Evolutionary conservation across 1,139 yeast genomes (phyloP).

Genomic region (Nakaseomyces bracarensis): DNA sequence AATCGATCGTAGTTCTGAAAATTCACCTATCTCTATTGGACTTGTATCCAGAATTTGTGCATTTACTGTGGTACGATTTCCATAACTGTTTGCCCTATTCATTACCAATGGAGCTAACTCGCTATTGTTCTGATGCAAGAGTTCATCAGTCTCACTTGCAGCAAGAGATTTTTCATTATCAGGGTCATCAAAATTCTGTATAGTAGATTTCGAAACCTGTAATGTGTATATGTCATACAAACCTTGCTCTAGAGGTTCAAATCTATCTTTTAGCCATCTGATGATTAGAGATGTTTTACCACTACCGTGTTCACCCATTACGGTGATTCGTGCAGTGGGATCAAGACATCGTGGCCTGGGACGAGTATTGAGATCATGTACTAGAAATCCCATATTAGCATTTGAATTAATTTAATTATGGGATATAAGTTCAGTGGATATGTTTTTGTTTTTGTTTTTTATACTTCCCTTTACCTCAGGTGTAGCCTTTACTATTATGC

Average conservation of each 20-base stretch:
- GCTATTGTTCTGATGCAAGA: neutral
- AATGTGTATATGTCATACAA: constrained; percentile 21
- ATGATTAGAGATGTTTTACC: constrained; percentile 26
- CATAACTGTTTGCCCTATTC: constrained; percentile 1
- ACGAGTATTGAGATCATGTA: constrained; percentile 11
- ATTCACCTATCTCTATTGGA: constrained; percentile 20
- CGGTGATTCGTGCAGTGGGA: constrained; percentile 19
- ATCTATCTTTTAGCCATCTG: constrained; percentile 20
- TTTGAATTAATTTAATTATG: neutral
- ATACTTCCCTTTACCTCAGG: neutral
- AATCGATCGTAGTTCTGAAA: constrained; percentile 18
- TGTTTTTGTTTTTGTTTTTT: neutral
- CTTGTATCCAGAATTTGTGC: constrained; percentile 23
- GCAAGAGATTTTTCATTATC: neutral
- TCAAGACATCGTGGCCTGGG: constrained; percentile 19
- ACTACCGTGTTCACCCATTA: constrained; percentile 22
- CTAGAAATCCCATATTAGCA: constrained; percentile 2
- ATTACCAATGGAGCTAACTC: neutral
- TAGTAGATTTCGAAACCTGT: constrained; percentile 11
- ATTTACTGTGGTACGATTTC: constrained; percentile 13
- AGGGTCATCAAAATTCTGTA: constrained; percentile 8
- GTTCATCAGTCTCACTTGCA: neutral
- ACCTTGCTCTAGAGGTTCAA: constrained; percentile 12
- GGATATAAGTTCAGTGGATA: neutral
- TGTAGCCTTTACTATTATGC: too few relatives aligned